Conservation (phyloP, 2,329 filamentous ascomycete genomes). For the Monosporascus sp. region DNA sequence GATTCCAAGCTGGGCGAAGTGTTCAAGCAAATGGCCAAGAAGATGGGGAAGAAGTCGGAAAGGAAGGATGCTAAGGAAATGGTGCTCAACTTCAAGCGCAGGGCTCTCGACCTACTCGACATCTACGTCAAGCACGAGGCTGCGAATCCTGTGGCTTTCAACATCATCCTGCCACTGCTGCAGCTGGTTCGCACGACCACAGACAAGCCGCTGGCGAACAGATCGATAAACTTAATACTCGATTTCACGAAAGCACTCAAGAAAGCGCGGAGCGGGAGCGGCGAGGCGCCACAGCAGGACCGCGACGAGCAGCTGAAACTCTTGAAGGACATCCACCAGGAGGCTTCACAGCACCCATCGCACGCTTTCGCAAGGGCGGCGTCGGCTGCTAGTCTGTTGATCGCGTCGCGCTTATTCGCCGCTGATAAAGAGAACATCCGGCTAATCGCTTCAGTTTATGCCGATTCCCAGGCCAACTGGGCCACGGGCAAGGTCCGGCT, state of each 20-base stretch:
- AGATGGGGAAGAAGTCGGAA: conserved; percentile 69
- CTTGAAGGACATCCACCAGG: conserved; percentile 62
- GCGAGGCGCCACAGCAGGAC: conserved; percentile 37
- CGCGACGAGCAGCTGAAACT: conserved; percentile 46
- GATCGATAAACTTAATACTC: conserved; percentile 66
- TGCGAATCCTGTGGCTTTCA: conserved; percentile 59
- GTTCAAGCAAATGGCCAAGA: conserved; percentile 71
- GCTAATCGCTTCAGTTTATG: conserved; percentile 59
- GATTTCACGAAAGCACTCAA: conserved; percentile 64
- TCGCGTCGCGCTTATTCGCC: conserved; percentile 57
- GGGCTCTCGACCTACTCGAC: conserved; percentile 80
- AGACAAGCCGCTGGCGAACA: conserved; percentile 69
- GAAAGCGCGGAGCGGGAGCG: conserved; percentile 44
- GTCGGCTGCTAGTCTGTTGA: conserved; percentile 65
- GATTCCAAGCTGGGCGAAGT: conserved; percentile 80
- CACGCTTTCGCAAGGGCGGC: conserved; percentile 70
- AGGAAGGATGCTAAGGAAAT: conserved; percentile 83
- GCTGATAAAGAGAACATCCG: conserved; percentile 48
- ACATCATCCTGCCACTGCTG: conserved; percentile 71
- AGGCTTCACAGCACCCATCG: conserved; percentile 57
- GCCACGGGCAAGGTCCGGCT: conserved; percentile 54
- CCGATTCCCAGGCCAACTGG: conserved; percentile 54
- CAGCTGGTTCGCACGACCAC: conserved; percentile 69
- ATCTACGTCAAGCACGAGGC: conserved; percentile 80
- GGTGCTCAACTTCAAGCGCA: conserved; percentile 91